Conservation (phyloP, 2,329 filamentous ascomycete species). For the Bipolaris oryzae region DNA sequence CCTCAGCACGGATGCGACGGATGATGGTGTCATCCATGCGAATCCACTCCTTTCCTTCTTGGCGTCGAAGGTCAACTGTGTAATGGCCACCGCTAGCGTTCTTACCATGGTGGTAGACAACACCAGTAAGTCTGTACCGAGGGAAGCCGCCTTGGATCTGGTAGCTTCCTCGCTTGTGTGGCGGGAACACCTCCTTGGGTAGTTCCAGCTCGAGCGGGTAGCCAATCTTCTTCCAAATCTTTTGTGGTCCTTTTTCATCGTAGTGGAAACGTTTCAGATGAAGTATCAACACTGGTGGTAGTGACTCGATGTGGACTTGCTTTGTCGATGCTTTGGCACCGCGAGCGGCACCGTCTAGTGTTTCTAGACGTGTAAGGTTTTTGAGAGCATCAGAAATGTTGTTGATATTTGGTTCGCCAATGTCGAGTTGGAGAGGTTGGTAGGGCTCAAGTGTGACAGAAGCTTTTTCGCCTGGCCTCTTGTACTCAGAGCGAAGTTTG, state of each 20-base stretch:
- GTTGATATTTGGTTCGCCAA: slow-evolving; percentile 81
- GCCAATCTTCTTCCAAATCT: slow-evolving; percentile 98
- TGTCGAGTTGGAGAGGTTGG: slow-evolving; percentile 92
- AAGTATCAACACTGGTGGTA: slow-evolving; percentile 89
- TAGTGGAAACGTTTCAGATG: slow-evolving; percentile 98
- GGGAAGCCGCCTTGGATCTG: slow-evolving; percentile 72
- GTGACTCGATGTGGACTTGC: slow-evolving; percentile 89
- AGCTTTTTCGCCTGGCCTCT: slow-evolving; percentile 82
- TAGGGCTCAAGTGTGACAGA: slow-evolving; percentile 94
- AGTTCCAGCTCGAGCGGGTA: slow-evolving; percentile 96
- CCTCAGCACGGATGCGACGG: slow-evolving; percentile 80
- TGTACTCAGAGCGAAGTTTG: slow-evolving; percentile 85
- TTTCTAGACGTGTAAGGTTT: slow-evolving; percentile 81
- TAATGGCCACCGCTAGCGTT: slow-evolving; percentile 96
- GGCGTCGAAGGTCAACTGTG: slow-evolving; percentile 93
- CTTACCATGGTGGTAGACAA: slow-evolving; percentile 97
- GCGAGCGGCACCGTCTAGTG: slow-evolving; percentile 77
- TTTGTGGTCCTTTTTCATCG: slow-evolving; percentile 86
- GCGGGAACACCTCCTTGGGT: slow-evolving; percentile 84
- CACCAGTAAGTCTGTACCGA: slow-evolving; percentile 83
- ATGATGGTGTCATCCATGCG: slow-evolving; percentile 94
- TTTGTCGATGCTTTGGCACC: slow-evolving; percentile 84
- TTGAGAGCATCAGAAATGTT: slow-evolving; percentile 93
- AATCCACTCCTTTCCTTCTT: slow-evolving; percentile 96
- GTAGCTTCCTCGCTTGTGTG: slow-evolving; percentile 71